Conservation (phyloP, 2,329 filamentous ascomycete genomes). For the Botryosphaeria dothidea region DNA sequence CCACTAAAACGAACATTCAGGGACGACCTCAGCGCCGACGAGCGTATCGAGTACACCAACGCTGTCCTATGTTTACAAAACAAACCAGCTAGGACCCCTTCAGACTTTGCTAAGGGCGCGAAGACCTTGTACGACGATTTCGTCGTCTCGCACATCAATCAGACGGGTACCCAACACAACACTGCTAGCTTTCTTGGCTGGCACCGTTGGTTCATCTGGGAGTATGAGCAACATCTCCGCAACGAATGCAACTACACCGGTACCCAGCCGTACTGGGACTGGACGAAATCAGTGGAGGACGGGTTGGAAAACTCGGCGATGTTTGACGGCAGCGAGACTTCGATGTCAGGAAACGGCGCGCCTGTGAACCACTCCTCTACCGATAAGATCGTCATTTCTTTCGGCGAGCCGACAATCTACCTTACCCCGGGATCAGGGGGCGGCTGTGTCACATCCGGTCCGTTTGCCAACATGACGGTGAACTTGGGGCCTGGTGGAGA, state of each 20-base stretch:
- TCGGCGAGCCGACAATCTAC: neutral
- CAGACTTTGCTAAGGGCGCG: conserved; percentile 30
- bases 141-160: conserved; percentile 37
- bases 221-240: conserved; percentile 43
- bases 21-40: too few species aligned
- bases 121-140: conserved; percentile 39
- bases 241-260: conserved; percentile 45
- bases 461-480: too few species aligned
- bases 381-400: neutral
- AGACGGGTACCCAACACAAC: conserved; percentile 27
- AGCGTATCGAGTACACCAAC: too few species aligned
- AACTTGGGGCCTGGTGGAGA: too few species aligned
- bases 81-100: too few species aligned
- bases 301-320: conserved; percentile 51
- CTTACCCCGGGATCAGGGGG: conserved; percentile 54
- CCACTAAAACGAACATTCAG: too few species aligned
- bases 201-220: conserved; percentile 46
- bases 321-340: conserved; percentile 56
- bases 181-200: conserved; percentile 26
- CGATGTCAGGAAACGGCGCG: conserved; percentile 49
- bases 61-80: too few species aligned
- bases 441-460: conserved; percentile 55
- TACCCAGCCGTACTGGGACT: conserved; percentile 59
- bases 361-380: conserved; percentile 22
- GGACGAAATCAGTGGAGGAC: conserved; percentile 48